phyloP scores from a whole-genome alignment of 2,329 filamentous ascomycete species.

The Beauveria australis region DNA sequence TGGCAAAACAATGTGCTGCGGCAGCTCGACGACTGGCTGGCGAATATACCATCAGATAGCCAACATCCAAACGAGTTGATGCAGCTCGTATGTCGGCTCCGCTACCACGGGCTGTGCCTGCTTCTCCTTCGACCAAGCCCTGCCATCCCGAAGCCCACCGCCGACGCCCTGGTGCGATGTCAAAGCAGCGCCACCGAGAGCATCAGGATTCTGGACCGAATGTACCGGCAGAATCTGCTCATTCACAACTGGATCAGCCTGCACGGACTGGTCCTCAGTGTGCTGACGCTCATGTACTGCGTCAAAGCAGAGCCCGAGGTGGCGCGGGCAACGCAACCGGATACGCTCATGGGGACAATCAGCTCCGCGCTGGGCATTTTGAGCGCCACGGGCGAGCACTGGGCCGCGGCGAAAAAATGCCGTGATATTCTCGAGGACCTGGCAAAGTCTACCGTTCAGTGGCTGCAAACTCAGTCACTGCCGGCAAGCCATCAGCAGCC shows the following conservation, averaged over 20 bases:
- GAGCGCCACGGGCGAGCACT: slow-evolving; percentile 43
- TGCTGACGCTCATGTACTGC: slow-evolving; percentile 42
- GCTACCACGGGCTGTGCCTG: slow-evolving; percentile 41
- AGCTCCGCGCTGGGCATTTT: slow-evolving; percentile 36
- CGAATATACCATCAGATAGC: slow-evolving; percentile 23
- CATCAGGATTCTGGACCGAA: slow-evolving; percentile 31
- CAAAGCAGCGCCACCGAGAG: slow-evolving; percentile 33
- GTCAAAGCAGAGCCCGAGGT: slow-evolving; percentile 38
- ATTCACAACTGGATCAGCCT: slow-evolving; percentile 41
- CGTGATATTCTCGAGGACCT: slow-evolving; percentile 36
- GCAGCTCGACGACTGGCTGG: slow-evolving; percentile 32
- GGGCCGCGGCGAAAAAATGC: slow-evolving; percentile 39
- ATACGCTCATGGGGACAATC: slow-evolving; percentile 33
- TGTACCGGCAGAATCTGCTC: slow-evolving; percentile 37
- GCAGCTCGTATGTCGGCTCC: slow-evolving; percentile 31
- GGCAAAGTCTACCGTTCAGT: slow-evolving; percentile 22
- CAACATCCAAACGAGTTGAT: slow-evolving; percentile 17
- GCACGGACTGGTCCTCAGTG: slow-evolving; percentile 39
- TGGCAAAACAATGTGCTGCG: slow-evolving; percentile 38
- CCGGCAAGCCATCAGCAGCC: not conserved
- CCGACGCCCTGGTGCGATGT: slow-evolving; percentile 31
- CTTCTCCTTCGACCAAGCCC: slow-evolving; percentile 43
- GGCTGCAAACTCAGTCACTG: slow-evolving; percentile 16
- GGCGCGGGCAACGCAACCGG: slow-evolving; percentile 26
- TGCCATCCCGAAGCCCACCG: slow-evolving; percentile 38